A percentile compares a stretch with the other conserved stretches of the same genome.
These are phyloP conservation scores for Curvularia sp. DNA, from an alignment of 2,329 filamentous ascomycete species.

Conservation along the genomic window DNA sequence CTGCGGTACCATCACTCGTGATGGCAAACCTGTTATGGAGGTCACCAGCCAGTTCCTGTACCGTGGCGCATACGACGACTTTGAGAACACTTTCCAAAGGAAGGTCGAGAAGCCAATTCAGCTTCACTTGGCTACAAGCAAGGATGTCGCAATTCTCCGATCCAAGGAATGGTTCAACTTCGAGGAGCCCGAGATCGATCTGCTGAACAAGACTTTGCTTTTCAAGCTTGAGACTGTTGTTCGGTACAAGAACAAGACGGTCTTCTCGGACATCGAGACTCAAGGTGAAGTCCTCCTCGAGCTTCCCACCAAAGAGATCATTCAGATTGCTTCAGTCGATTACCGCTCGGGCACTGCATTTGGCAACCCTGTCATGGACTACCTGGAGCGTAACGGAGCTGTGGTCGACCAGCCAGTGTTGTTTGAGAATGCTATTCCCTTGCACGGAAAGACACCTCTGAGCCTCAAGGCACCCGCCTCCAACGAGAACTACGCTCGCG, in stretches of 20 bases:
- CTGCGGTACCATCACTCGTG: constrained; percentile 91
- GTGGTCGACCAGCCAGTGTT: constrained; percentile 95
- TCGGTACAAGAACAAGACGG: constrained; percentile 91
- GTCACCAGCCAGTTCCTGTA: constrained; percentile 99
- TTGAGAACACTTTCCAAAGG: constrained; percentile 97
- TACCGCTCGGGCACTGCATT: constrained; percentile 91
- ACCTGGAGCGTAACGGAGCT: constrained; percentile 87
- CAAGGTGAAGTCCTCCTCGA: constrained; percentile 91
- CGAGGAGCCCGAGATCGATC: constrained; percentile 81
- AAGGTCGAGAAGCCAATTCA: constrained; percentile 96
- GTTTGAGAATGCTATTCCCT: constrained; percentile 96
- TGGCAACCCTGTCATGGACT: constrained; percentile 96
- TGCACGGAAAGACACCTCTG: constrained; percentile 89
- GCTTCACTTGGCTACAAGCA: constrained; percentile 82
- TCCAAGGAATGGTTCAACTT: constrained; percentile 98
- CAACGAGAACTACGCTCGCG: constrained; percentile 96
- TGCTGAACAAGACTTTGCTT: constrained; percentile 89
- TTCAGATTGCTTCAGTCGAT: constrained; percentile 96
- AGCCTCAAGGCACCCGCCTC: constrained; percentile 89
- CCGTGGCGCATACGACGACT: constrained; percentile 90
- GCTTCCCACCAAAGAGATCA: constrained; percentile 94
- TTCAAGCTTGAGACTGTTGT: constrained; percentile 95
- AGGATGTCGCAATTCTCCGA: constrained; percentile 90
- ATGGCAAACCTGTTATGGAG: constrained; percentile 90
- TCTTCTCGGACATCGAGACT: constrained; percentile 92